Conservation (phyloP, 2,329 filamentous ascomycete species). For the Talaromyces sp. region DNA sequence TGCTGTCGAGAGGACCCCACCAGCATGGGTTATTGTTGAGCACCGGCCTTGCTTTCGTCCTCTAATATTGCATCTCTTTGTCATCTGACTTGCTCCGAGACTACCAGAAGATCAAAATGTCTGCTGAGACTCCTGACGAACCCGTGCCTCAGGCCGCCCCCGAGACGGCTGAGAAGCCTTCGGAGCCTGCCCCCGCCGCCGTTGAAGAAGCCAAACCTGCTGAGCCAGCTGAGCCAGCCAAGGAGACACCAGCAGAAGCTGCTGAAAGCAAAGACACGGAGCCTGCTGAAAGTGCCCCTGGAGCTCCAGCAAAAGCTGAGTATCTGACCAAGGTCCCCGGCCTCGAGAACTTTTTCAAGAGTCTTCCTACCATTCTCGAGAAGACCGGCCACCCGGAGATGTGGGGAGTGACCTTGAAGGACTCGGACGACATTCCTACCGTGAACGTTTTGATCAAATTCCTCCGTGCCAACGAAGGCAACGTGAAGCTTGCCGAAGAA, state of each 20-base stretch:
- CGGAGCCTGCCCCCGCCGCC: constrained; percentile 1
- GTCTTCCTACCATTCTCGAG: constrained; percentile 54
- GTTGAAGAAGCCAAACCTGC: not conserved
- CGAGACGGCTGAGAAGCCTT: constrained; percentile 2
- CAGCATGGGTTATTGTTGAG: not conserved
- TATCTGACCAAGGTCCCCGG: constrained; percentile 34
- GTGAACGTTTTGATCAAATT: constrained; percentile 89
- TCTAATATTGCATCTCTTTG: not conserved
- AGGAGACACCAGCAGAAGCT: constrained; percentile 3
- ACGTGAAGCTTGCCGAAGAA: constrained; percentile 65
- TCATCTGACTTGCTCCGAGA: not conserved
- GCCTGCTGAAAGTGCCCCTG: not conserved
- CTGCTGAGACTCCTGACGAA: constrained; percentile 3
- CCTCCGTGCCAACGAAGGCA: constrained; percentile 79
- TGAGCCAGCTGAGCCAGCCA: constrained; percentile 13
- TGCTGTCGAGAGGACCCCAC: not conserved
- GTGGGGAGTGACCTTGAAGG: constrained; percentile 70
- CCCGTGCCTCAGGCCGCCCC: constrained; percentile 2
- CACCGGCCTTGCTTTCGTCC: not conserved
- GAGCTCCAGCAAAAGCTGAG: constrained; percentile 21
- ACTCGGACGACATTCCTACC: constrained; percentile 59
- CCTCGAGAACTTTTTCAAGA: constrained; percentile 53
- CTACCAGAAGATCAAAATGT: constrained; percentile 3
- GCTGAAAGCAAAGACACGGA: constrained; percentile 9
- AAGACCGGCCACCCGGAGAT: constrained; percentile 66